Conservation (phyloP, 495 filamentous ascomycete genomes). For the Lichenothelia convexa region DNA sequence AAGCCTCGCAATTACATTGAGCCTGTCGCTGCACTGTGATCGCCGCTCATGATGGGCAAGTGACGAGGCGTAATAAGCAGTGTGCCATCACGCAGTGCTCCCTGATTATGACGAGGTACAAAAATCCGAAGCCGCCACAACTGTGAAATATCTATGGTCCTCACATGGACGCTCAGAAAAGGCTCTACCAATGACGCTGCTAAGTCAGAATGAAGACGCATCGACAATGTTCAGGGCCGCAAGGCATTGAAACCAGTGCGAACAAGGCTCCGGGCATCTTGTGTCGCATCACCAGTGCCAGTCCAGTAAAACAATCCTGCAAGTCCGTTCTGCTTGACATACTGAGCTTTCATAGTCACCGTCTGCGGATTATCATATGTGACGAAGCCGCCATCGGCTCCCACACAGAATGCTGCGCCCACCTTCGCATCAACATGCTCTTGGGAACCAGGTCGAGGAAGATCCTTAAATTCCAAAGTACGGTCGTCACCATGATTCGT, state of each 20-base stretch:
- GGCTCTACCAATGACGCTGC: background rate
- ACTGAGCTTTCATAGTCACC: slow-evolving; percentile 70
- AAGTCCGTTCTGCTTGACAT: slow-evolving; percentile 54
- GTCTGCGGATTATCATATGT: slow-evolving; percentile 74
- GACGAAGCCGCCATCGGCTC: slow-evolving; percentile 70
- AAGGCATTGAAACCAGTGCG: slow-evolving; percentile 15
- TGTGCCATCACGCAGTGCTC: too few species aligned
- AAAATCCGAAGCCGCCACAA: too few species aligned
- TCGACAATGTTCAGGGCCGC: too few species aligned
- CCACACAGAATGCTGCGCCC: slow-evolving; percentile 59
- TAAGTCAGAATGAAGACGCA: too few species aligned
- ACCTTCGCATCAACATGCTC: slow-evolving; percentile 50
- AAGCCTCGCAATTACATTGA: too few species aligned
- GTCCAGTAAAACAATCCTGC: slow-evolving; percentile 88
- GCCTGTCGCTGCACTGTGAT: too few species aligned
- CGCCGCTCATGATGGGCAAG: too few species aligned
- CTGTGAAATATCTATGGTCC: too few species aligned
- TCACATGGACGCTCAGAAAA: background rate
- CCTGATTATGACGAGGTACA: too few species aligned
- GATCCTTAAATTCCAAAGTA: slow-evolving; percentile 60
- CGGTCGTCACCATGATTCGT: slow-evolving; percentile 55
- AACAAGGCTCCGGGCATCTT: slow-evolving; percentile 50
- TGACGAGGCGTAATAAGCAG: too few species aligned
- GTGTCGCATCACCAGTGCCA: slow-evolving; percentile 61
- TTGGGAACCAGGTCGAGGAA: slow-evolving; percentile 51